phyloP scores from a whole-genome alignment of 2,329 filamentous ascomycete species.

The Colletotrichum graminicola region DNA sequence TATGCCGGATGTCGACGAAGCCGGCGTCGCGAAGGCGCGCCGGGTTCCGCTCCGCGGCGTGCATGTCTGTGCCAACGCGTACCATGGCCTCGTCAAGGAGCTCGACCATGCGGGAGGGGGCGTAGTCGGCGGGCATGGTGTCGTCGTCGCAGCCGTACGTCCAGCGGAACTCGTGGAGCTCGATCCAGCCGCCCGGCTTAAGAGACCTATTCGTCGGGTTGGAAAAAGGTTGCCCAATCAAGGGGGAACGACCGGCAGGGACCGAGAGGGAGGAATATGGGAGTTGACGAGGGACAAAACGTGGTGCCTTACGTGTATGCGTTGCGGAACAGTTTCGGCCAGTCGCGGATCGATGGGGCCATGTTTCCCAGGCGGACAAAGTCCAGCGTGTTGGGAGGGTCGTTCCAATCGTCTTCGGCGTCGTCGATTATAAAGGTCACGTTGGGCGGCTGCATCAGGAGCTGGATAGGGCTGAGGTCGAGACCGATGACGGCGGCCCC shows the following conservation, averaged over 20 bases:
- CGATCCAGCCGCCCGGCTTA: constrained; percentile 65
- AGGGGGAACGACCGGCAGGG: constrained; percentile 48
- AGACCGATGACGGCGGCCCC: constrained; percentile 70
- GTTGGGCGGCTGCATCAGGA: constrained; percentile 75
- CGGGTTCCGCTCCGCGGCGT: constrained; percentile 52
- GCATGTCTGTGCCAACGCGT: constrained; percentile 55
- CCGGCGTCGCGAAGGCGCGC: constrained; percentile 61
- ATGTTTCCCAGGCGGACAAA: constrained; percentile 72
- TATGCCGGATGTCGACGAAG: constrained; percentile 66
- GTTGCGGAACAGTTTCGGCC: constrained; percentile 66
- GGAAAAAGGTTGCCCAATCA: constrained; percentile 59
- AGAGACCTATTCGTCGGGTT: constrained; percentile 60
- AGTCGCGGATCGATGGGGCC: constrained; percentile 55
- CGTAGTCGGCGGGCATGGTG: constrained; percentile 55
- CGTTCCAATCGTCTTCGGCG: constrained; percentile 58
- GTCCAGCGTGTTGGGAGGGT: constrained; percentile 60
- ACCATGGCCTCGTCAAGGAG: constrained; percentile 44
- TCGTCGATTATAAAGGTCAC: constrained; percentile 82
- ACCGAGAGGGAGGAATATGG: constrained; percentile 55
- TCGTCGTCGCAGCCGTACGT: constrained; percentile 59
- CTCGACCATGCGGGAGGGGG: constrained; percentile 40
- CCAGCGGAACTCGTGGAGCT: constrained; percentile 63
- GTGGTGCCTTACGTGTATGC: constrained; percentile 60
- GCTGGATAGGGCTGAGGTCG: constrained; percentile 77
- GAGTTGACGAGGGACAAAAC: background rate